Base-by-base conservation (phyloP, 495 filamentous ascomycete genomes). In the Zalerion maritima region DNA sequence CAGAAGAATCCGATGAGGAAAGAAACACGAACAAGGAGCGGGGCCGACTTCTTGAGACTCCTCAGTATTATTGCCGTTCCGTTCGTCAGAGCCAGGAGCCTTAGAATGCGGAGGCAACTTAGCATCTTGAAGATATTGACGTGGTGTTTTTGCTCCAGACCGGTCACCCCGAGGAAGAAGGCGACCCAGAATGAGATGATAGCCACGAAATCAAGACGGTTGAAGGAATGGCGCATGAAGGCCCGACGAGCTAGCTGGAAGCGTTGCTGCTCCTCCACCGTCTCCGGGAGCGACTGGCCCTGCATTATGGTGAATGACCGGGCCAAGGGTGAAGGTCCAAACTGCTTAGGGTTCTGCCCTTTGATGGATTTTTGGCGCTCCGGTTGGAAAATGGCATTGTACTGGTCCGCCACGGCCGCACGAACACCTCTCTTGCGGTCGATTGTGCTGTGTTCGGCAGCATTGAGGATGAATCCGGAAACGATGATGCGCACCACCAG, bases 1-100 rank as follows among this genome's bases (percentile, higher is more conserved):
- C 89, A 99, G 50, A 99, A 99, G 57, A 99, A 99, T 15, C 83
- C 75, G 47, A 99, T 91, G 10, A 99, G 62, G 45, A 99, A 92
- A 4, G 81, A 85, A 19, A 99, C 91, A 37, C 94, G 80, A 21
- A 91, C 75, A n/a, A 99, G 74, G 24, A 93, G 60, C 10, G 89
- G 89, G 0, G 86, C 82, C 3, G 89, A 86, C 47, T 93, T 87
- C 49, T 96, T 96, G 25, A 99, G 55, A 67, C 87, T 94, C 48
- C 83, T 69, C 19, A 96, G 63, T 47, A 99, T 96, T 57, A 79
- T 78, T 34, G 83, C 71, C 32, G 92, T 97, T 32, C 89, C 89
- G 39, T 81, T 84, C 1, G 89, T 96, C 21, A 97, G 65, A 22
- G 76, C 70, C 16, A 97, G 75, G 10, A 97, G 67, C 32, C 91